These are phyloP conservation scores for Skeletonema potamos DNA, from an alignment of 108 stramenopile genomes.

Conservation along the genomic window DNA sequence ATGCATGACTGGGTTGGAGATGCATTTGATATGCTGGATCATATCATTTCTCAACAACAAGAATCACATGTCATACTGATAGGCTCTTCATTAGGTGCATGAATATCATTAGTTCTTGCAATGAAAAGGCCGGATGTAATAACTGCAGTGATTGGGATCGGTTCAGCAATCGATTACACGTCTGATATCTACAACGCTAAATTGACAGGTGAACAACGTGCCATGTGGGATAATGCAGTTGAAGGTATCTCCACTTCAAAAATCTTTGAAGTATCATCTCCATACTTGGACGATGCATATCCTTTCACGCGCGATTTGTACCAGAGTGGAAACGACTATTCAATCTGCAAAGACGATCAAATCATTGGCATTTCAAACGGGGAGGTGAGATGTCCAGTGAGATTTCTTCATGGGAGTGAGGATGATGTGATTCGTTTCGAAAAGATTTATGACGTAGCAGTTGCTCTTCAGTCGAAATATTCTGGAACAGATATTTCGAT, in stretches of 20 bases:
- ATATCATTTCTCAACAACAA: not conserved
- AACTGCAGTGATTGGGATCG: not conserved
- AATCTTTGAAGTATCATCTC: not conserved
- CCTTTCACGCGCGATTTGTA: not conserved
- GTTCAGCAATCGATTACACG: not conserved
- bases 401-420: not conserved
- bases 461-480: not conserved
- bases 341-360: not conserved
- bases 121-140: not conserved
- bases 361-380: not conserved
- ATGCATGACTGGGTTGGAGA: not conserved
- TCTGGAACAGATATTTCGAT: not conserved
- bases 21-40: not conserved
- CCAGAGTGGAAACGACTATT: not conserved
- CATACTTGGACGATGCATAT: not conserved
- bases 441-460: not conserved
- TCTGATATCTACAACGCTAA: not conserved
- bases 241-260: not conserved
- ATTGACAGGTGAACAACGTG: not conserved
- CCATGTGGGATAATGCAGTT: not conserved
- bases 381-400: not conserved
- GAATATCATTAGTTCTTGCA: not conserved
- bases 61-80: not conserved
- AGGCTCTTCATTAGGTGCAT: constrained; percentile 1
- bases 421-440: not conserved